These are phyloP conservation scores for Talaromyces sp. DNA, from an alignment of 2,329 filamentous ascomycete genomes.

Conservation along the genomic window DNA sequence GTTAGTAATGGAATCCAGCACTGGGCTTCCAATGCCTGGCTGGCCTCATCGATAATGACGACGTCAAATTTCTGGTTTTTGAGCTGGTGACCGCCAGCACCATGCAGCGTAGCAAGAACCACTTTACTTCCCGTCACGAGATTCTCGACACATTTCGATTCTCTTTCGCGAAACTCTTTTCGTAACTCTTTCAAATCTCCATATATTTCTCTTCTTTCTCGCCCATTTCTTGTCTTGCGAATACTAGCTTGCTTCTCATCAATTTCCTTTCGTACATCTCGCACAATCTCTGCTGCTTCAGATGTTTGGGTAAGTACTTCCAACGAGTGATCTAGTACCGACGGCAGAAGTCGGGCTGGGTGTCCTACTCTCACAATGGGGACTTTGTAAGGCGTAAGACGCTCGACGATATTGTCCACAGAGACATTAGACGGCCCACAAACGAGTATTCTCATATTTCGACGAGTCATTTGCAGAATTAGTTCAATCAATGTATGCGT, in stretches of 20 bases:
- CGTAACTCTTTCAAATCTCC: conserved; percentile 76
- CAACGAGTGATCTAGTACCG: conserved; percentile 81
- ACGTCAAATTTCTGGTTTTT: conserved; percentile 80
- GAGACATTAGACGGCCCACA: conserved; percentile 96
- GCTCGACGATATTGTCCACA: conserved; percentile 96
- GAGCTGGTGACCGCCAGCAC: conserved; percentile 79
- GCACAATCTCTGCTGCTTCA: conserved; percentile 81
- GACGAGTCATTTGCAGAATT: conserved; percentile 80
- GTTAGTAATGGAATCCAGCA: conserved; percentile 88
- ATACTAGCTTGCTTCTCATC: conserved; percentile 85
- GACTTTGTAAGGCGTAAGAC: conserved; percentile 75
- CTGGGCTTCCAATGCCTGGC: conserved; percentile 90
- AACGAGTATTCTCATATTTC: conserved; percentile 72
- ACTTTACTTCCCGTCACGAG: conserved; percentile 75
- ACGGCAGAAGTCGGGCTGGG: conserved; percentile 81
- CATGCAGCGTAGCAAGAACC: conserved; percentile 87
- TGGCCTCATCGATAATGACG: conserved; percentile 92
- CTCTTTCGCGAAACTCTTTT: conserved; percentile 81
- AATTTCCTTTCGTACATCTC: conserved; percentile 87
- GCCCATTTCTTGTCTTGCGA: conserved; percentile 75
- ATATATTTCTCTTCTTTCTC: conserved; percentile 77
- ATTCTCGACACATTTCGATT: conserved; percentile 71
- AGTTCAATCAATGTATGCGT: conserved; percentile 95
- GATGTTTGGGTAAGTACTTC: conserved; percentile 88
- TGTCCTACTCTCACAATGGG: conserved; percentile 88